Evolutionary conservation across 306 rosid genomes (phyloP), one percentile per base, ranked within the genome.

Genomic region (Neltuma alba): DNA sequence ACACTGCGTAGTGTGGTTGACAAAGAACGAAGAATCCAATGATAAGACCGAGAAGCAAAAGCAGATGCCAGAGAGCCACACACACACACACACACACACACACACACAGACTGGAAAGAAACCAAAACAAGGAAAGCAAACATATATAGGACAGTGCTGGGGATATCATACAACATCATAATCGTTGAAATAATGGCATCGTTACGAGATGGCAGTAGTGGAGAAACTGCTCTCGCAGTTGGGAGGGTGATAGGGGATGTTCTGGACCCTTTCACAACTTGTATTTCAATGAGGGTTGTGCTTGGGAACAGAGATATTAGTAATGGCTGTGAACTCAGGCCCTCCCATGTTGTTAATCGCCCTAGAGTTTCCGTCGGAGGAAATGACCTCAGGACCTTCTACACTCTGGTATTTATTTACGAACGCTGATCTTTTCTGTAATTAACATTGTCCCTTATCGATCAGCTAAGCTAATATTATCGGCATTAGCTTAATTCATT

Each of bases 351-450:
- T 0, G 83, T 67, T 54, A 86, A 73, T 34, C 83, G 81, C 18
- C 89, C 89, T 5, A 72, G 86, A 30, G 67, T 76, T 52, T 27
- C 12, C 72, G 72, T 80, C 69, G 89, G 86, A 42, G 89, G 89
- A 72, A 36, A 83, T 15, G 86, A 86, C 33, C 85, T 86, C n/a
- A 86, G 89, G 76, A 80, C 61, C 34, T 86, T 83, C 85, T 86
- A 86, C 76, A 76, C 86, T 25, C 82, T 86, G 50, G 89, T 86
- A 71, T n/a, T 7, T 21, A 5, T 20, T 7, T 11, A 8, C 11
- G 3, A 20, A 20, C 10, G 2, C 25, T 37, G 7, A 4, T 37
- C 8, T 37, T 37, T 5, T 3, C 4, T 6, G 6, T 37, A 37
- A 5, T 37, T 1, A 37, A n/a, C n/a, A n/a, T n/a, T 37, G 40